Percentiles rank a stretch among this genome's conserved stretches.
These are phyloP conservation scores for Gaeumannomyces tritici DNA, from an alignment of 2,329 filamentous ascomycete genomes.

Conservation along the genomic window DNA sequence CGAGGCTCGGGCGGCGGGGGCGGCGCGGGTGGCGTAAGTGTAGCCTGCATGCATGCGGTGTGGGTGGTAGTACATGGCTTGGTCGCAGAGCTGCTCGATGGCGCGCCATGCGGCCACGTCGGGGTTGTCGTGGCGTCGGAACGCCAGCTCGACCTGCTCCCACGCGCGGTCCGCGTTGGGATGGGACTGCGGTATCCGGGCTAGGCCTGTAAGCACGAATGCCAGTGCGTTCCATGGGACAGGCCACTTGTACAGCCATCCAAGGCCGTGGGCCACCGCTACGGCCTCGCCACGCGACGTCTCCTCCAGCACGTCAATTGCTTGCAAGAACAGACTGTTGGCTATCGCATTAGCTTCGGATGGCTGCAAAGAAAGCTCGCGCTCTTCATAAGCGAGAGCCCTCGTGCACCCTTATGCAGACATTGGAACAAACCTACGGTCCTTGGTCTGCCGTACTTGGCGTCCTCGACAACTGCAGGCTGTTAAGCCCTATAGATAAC, in stretches of 20 bases:
- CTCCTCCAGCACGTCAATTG: background rate
- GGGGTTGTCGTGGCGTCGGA: background rate
- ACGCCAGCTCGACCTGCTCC: background rate
- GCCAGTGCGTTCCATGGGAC: slow-evolving; percentile 1
- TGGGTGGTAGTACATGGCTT: slow-evolving; percentile 1
- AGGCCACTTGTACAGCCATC: slow-evolving; percentile 1
- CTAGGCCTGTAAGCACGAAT: background rate
- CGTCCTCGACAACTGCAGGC: background rate
- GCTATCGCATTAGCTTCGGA: too few relatives aligned
- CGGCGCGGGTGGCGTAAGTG: background rate
- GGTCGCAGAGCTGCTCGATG: slow-evolving; percentile 1
- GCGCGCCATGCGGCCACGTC: slow-evolving; percentile 1
- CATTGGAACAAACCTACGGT: background rate
- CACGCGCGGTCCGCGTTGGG: background rate
- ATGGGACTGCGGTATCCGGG: background rate
- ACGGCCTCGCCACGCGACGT: background rate
- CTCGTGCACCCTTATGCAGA: background rate
- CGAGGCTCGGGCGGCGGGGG: background rate
- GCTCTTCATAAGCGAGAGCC: too few relatives aligned
- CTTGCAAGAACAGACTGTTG: background rate
- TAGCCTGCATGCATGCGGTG: background rate
- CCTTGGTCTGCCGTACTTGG: background rate
- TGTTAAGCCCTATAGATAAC: background rate
- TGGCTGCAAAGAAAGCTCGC: too few relatives aligned
- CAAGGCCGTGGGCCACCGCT: background rate